Conservation (phyloP, 2,329 filamentous ascomycete genomes). For the Setomelanomma holmii region DNA sequence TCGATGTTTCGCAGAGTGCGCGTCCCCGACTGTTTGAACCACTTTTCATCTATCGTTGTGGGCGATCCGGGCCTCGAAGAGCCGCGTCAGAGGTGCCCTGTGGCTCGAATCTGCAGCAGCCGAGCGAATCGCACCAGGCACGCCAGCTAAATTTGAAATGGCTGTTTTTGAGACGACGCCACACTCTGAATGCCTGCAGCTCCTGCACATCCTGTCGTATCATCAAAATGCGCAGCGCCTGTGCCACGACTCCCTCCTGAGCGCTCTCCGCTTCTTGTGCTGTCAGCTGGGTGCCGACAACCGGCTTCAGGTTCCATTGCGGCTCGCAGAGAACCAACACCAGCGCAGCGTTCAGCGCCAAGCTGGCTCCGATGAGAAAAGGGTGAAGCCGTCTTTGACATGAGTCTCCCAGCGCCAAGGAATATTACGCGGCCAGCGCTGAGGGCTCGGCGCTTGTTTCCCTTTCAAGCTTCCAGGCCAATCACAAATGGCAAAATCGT, state of each 20-base stretch:
- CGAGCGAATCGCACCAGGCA: constrained; percentile 4
- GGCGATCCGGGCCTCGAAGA: background rate
- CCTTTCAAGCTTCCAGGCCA: constrained; percentile 26
- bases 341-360: constrained; percentile 23
- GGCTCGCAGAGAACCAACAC: constrained; percentile 6
- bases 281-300: constrained; percentile 1
- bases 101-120: constrained; percentile 1
- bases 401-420: constrained; percentile 24
- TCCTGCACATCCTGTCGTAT: constrained; percentile 6
- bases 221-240: constrained; percentile 1
- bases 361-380: constrained; percentile 27
- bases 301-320: background rate
- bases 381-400: constrained; percentile 26
- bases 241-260: background rate
- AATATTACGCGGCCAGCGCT: constrained; percentile 39
- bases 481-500: constrained; percentile 20
- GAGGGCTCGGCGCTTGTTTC: constrained; percentile 29
- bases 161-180: constrained; percentile 10
- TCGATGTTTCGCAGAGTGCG: background rate
- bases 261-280: background rate
- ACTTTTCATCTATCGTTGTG: constrained; percentile 13
- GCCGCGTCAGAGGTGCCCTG: constrained; percentile 9
- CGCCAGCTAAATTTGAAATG: constrained; percentile 2
- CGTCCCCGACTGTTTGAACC: constrained; percentile 1
- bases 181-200: constrained; percentile 7